Evolutionary conservation across 768 basidiomycete species (phyloP).

Genomic region (Tulasnella calospora): DNA sequence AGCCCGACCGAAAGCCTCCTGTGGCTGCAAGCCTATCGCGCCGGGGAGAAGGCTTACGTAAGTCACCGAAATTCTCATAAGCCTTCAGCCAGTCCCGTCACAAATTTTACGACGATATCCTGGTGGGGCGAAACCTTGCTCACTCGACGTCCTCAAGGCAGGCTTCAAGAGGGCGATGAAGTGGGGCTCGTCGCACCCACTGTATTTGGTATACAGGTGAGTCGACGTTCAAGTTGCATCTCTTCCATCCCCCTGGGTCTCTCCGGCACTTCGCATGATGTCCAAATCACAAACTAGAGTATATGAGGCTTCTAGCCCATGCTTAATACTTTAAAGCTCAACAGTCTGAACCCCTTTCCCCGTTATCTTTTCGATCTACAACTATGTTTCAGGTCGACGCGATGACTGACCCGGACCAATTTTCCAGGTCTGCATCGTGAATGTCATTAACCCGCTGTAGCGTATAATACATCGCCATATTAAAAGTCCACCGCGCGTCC

Average conservation of each 20-base stretch:
- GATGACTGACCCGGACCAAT: background rate
- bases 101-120: constrained; percentile 3
- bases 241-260: background rate
- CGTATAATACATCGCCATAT: constrained; percentile 16
- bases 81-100: background rate
- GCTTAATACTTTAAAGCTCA: constrained; percentile 7
- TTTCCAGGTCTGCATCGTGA: background rate
- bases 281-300: constrained; percentile 23
- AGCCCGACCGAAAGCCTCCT: background rate
- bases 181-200: background rate
- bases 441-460: background rate
- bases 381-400: background rate
- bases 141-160: too few relatives aligned
- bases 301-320: constrained; percentile 19
- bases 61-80: constrained; percentile 2
- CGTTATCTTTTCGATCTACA: background rate
- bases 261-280: constrained; percentile 8
- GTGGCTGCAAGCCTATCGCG: constrained; percentile 1
- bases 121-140: background rate
- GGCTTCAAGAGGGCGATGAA: background rate
- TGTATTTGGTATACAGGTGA: background rate
- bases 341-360: background rate
- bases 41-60: background rate
- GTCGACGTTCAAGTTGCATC: background rate
- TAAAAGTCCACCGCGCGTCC: constrained; percentile 85